Base-by-base conservation (phyloP, 2,329 filamentous ascomycete species). In the Nectriaceae sp. region DNA sequence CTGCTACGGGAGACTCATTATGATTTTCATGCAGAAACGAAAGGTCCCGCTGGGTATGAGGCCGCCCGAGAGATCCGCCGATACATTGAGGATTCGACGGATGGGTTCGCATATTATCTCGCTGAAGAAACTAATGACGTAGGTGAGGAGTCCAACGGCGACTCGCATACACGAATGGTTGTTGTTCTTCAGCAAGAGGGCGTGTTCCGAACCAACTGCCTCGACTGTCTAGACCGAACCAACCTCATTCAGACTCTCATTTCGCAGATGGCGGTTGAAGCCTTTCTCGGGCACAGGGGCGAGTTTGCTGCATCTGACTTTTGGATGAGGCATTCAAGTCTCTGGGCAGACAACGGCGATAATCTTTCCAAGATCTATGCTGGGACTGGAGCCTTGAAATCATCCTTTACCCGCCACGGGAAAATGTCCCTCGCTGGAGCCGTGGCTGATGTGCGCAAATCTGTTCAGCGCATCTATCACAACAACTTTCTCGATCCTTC, bases 311-410 rank as follows among this genome's bases (percentile, higher is more conserved):
- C 79, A 10, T 81, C 85, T 0, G 92, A 97, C 63, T 92, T 97
- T 61, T 96, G 92, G 88, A 87, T 90, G 72, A 80, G 90, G 41
- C 94, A 99, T 71, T 92, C 90, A 8, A 94, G 85, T 52, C 78
- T 99, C 1, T 99, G 94, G 94, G 94, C 94, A 26, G 94, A 99
- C 69, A 97, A 97, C 64, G 94, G 94, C 19, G 94, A 99, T 72
- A 88, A 89, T 5, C 71, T 99, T 40, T 97, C 92, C 11, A 90
- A 90, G 63, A 97, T 97, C 21, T 99, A 99, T 66, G 94, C 94
- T 8, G 94, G 94, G 20, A 99, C 94, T 3, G 94, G 94, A 4
- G 94, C 94, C 15, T 75, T 99, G 38, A 99, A 97, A 68, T 92
- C 91, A 3, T 97, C 92, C 0, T 97, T 96, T 61, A 99, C 94